A percentile compares a stretch with the other conserved stretches of the same genome.
Conservation (phyloP, 164 flowering plant genomes). For the Saururus chinensis region DNA sequence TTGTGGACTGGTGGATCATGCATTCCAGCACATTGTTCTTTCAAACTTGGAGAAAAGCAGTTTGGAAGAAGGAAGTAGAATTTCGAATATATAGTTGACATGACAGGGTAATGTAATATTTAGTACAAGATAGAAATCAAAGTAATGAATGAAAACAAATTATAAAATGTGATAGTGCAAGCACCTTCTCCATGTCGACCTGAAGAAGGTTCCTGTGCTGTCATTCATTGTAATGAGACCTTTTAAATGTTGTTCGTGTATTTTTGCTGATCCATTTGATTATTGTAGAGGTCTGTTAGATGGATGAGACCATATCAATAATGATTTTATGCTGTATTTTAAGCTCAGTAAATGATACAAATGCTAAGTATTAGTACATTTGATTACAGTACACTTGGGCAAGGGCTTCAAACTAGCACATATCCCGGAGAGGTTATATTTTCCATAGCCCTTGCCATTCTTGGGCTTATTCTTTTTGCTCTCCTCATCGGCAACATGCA, state of each 20-base stretch:
- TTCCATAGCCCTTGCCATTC: slow-evolving; percentile 73
- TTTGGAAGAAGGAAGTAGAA: no score
- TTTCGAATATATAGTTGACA: no score
- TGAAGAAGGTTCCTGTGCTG: no score
- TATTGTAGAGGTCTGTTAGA: background rate
- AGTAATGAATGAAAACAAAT: no score
- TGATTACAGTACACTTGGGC: slow-evolving; percentile 97
- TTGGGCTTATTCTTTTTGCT: slow-evolving; percentile 94
- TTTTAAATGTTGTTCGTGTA: background rate
- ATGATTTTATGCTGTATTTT: background rate
- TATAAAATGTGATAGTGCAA: no score
- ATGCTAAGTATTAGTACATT: slow-evolving; percentile 45
- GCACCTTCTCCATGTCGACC: no score
- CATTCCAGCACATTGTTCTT: no score
- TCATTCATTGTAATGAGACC: no score
- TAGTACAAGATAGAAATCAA: background rate
- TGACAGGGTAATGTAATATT: no score
- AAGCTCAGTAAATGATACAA: background rate
- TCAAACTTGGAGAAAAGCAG: no score
- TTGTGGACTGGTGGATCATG: no score
- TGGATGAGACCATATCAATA: background rate
- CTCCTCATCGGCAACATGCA: slow-evolving; percentile 99
- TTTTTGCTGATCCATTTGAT: background rate
- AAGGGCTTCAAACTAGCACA: slow-evolving; percentile 91
- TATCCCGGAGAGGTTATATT: slow-evolving; percentile 90